phyloP scores from a whole-genome alignment of 2,329 filamentous ascomycete species.

The Teratosphaeria viscida region DNA sequence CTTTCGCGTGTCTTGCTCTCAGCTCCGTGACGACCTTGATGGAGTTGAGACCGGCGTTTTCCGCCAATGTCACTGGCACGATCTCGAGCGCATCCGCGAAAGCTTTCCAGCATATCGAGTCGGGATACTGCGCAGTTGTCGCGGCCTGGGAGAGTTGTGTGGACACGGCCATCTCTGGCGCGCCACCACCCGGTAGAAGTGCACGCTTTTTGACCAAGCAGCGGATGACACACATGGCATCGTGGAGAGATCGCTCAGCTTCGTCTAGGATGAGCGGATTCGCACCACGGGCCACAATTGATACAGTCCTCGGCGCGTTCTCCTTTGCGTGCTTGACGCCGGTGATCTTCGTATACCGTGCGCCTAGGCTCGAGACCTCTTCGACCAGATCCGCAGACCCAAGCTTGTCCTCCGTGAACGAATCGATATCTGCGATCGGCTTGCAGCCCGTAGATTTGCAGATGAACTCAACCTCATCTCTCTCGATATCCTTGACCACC shows the following conservation, averaged over 20 bases:
- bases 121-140: constrained; percentile 75
- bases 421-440: constrained; percentile 95
- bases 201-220: constrained; percentile 99
- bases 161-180: constrained; percentile 92
- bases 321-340: constrained; percentile 61
- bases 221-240: constrained; percentile 92
- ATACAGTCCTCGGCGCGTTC: constrained; percentile 67
- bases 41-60: constrained; percentile 94
- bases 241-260: constrained; percentile 91
- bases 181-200: constrained; percentile 93
- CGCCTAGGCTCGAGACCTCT: constrained; percentile 76
- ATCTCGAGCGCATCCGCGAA: constrained; percentile 98
- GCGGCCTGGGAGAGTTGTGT: constrained; percentile 74
- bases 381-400: constrained; percentile 88
- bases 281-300: constrained; percentile 86
- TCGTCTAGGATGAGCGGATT: constrained; percentile 93
- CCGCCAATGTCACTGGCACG: constrained; percentile 88
- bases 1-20: constrained; percentile 85
- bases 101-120: constrained; percentile 97
- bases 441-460: constrained; percentile 99
- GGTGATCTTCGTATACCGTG: constrained; percentile 88
- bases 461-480: constrained; percentile 97
- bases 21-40: constrained; percentile 98
- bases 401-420: constrained; percentile 97
- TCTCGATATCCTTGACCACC: constrained; percentile 93